Evolutionary conservation across 768 basidiomycete genomes (phyloP).

Genomic region (Boletus reticulatus): DNA sequence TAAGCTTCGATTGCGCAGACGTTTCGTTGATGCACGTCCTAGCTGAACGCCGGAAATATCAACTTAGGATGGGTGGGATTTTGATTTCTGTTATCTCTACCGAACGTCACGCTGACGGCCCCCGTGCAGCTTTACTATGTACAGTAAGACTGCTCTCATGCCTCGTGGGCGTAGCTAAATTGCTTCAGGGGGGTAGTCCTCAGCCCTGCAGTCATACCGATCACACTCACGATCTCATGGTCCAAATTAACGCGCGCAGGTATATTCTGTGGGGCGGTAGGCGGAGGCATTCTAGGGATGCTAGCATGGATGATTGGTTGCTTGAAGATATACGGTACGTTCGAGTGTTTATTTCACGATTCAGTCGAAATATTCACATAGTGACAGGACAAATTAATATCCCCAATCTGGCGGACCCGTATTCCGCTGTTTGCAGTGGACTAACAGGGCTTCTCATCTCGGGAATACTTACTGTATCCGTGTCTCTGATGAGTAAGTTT

Average conservation of each 20-base stretch:
- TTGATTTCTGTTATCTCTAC: background rate
- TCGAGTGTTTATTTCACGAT: background rate
- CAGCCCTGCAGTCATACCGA: constrained; percentile 50
- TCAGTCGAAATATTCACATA: background rate
- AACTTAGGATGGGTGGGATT: constrained; percentile 45
- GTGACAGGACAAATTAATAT: constrained; percentile 35
- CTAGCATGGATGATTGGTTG: constrained; percentile 52
- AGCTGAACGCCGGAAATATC: constrained; percentile 45
- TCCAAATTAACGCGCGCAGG: constrained; percentile 41
- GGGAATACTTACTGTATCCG: constrained; percentile 33
- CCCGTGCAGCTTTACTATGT: constrained; percentile 40
- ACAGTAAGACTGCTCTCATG: constrained; percentile 29
- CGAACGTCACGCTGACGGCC: constrained; percentile 3
- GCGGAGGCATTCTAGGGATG: constrained; percentile 43
- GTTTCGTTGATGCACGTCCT: background rate
- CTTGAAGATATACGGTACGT: constrained; percentile 45
- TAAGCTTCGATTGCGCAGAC: background rate
- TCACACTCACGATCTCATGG: constrained; percentile 47
- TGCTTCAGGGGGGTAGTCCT: constrained; percentile 45
- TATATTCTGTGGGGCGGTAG: constrained; percentile 40
- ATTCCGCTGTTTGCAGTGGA: constrained; percentile 40
- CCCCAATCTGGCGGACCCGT: constrained; percentile 37
- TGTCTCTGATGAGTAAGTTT: constrained; percentile 36
- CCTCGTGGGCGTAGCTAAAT: background rate
- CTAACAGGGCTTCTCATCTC: constrained; percentile 38